phyloP scores from a whole-genome alignment of 139 green algal species.

The Astrephomene gubernaculifera region DNA sequence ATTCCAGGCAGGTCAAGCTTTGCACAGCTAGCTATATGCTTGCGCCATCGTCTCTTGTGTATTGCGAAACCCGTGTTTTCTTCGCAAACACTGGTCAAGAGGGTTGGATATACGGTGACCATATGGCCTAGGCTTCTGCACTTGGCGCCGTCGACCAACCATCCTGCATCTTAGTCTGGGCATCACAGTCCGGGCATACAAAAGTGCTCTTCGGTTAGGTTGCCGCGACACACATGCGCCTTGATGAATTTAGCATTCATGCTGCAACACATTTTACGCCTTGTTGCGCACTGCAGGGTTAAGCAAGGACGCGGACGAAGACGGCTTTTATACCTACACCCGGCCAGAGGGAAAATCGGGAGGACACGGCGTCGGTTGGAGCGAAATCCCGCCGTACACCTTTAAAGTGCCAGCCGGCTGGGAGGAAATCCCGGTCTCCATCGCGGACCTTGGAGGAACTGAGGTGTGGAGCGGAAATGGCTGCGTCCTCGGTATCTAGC shows the following conservation, averaged over 20 bases:
- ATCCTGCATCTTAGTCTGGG: too few relatives aligned
- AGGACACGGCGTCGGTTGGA: slow-evolving; percentile 93
- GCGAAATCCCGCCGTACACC: slow-evolving; percentile 82
- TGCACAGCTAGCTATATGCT: not conserved
- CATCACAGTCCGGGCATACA: too few relatives aligned
- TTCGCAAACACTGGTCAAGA: too few relatives aligned
- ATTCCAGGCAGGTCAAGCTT: slow-evolving; percentile 73
- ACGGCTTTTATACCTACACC: slow-evolving; percentile 80
- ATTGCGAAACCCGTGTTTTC: not conserved
- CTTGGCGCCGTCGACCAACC: too few relatives aligned
- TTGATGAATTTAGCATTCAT: too few relatives aligned
- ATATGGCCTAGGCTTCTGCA: too few relatives aligned
- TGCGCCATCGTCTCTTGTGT: not conserved
- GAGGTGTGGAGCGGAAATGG: slow-evolving; percentile 63
- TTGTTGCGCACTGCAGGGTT: slow-evolving; percentile 51
- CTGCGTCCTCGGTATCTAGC: not conserved
- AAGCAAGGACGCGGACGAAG: slow-evolving; percentile 59
- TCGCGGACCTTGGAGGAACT: slow-evolving; percentile 96
- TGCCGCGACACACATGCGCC: too few relatives aligned
- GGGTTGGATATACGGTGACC: too few relatives aligned
- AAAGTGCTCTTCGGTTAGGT: too few relatives aligned
- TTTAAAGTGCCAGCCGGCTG: slow-evolving; percentile 87
- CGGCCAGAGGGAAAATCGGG: slow-evolving; percentile 91
- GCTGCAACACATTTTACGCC: too few relatives aligned
- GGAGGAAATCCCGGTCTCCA: slow-evolving; percentile 92